These are phyloP conservation scores for Pythium volutum DNA, from an alignment of 352 stramenopile genomes.

Conservation along the genomic window DNA sequence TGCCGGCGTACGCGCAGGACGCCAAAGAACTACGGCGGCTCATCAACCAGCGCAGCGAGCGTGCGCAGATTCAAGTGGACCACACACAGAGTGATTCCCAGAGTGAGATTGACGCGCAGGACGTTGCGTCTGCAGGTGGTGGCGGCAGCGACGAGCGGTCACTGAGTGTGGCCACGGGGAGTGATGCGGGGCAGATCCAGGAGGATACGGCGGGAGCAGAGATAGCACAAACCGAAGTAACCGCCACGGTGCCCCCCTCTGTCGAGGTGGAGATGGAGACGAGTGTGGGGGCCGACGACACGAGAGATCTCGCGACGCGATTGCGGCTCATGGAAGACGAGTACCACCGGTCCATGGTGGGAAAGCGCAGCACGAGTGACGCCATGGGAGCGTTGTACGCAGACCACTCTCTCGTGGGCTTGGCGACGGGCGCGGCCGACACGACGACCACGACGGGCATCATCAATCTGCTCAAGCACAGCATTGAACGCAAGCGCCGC, in stretches of 20 bases:
- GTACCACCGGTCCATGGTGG: slow-evolving; percentile 27
- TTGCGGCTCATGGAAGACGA: slow-evolving; percentile 47
- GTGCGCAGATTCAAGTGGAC: slow-evolving; percentile 30
- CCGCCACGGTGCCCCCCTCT: not conserved
- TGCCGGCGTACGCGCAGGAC: slow-evolving; percentile 50
- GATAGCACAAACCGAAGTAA: too few relatives aligned
- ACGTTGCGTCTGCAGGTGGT: not conserved
- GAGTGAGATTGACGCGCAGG: slow-evolving; percentile 27
- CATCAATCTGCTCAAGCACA: slow-evolving; percentile 53
- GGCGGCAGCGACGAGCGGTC: not conserved
- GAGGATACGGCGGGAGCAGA: not conserved
- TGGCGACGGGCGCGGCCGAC: not conserved
- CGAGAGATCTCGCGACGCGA: slow-evolving; percentile 28
- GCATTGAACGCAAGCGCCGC: slow-evolving; percentile 47
- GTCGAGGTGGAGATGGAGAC: not conserved
- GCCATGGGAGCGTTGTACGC: not conserved
- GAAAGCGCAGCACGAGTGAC: slow-evolving; percentile 8
- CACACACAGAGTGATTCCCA: slow-evolving; percentile 31
- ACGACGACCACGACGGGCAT: slow-evolving; percentile 32
- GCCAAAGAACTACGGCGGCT: slow-evolving; percentile 47
- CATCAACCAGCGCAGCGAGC: slow-evolving; percentile 45
- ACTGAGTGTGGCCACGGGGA: too few relatives aligned
- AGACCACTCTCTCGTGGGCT: not conserved
- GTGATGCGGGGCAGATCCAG: not conserved
- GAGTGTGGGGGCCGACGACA: slow-evolving; percentile 12